Evolutionary conservation across 441 rosid species (phyloP), one percentile per base, ranked within the genome.

Genomic region (Breynia disticha): DNA sequence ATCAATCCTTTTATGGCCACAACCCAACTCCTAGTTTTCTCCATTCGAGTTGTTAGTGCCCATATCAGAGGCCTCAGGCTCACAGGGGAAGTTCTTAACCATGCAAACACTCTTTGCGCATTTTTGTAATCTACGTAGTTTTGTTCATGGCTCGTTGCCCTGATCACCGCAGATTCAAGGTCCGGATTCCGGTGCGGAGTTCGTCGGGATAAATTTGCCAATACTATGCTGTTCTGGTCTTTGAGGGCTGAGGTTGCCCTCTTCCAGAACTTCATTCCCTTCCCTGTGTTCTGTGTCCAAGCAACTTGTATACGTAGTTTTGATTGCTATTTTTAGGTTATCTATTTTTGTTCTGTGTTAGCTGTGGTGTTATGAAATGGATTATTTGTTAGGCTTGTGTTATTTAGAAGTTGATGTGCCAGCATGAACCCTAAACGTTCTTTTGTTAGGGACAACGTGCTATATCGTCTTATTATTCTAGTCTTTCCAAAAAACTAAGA

Each of bases 71-170:
- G 79, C 51, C 69, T 77, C 53, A 83, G 66, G 80, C 75, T 74
- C 44, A 65, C 59, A 0, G 90, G 86, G 41, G 97, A 82, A 1
- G 79, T 56, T 1, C 82, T 72, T 39, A 82, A 69, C 85, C 90
- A 82, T 3, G 72, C 48, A 48, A 80, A 84, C n/a, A 86, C 85
- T 15, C 79, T 65, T 53, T 78, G 83, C 9, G 79, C 79, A 70
- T 72, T 83, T 16, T 60, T 61, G 57, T 82, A 84, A 70, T 86
- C 95, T 1, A 89, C 66, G 53, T 22, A 45, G 2, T 57, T 44
- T 12, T 81, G 83, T 57, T 84, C 74, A 57, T 89, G 97, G 71
- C 77, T 82, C 14, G 94, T 89, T 50, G 97, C 94, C 59, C 71
- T 74, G 63, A 89, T 79, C 65, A 86, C 62, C 1, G 87, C 82